Evolutionary conservation across 139 green algal species (phyloP).

Genomic region (Chlamydomonas schloesseri): DNA sequence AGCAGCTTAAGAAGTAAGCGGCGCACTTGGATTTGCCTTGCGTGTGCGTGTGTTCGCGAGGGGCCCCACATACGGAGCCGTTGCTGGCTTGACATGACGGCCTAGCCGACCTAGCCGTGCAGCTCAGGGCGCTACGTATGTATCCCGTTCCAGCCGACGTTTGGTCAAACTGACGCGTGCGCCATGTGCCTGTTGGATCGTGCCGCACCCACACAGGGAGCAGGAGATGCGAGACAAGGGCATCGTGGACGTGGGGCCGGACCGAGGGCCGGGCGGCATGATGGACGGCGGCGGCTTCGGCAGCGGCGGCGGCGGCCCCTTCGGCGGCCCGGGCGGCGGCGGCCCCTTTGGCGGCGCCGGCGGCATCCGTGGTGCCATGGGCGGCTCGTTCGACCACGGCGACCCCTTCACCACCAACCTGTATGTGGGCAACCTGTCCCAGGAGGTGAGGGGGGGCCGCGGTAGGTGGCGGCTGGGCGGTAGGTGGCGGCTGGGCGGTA

Average conservation of each 20-base stretch:
- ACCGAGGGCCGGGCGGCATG: too few species aligned
- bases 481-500: too few species aligned
- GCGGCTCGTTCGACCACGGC: slow-evolving; percentile 66
- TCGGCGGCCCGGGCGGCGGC: neutral
- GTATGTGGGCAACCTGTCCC: slow-evolving; percentile 92
- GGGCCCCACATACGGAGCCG: too few species aligned
- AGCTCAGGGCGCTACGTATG: too few species aligned
- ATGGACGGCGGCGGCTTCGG: neutral
- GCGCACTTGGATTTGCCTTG: neutral
- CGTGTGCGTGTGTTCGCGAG: neutral
- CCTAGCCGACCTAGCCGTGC: too few species aligned
- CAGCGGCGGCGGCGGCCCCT: slow-evolving; percentile 10
- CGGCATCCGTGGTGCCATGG: too few species aligned
- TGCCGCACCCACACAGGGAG: slow-evolving; percentile 88
- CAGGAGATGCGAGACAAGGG: slow-evolving; percentile 81
- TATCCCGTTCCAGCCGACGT: too few species aligned
- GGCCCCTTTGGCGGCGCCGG: slow-evolving; percentile 1
- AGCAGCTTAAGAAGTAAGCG: slow-evolving; percentile 87
- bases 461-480: too few species aligned
- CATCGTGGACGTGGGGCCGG: neutral
- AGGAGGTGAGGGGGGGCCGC: slow-evolving; percentile 56
- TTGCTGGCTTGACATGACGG: too few species aligned
- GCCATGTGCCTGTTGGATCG: too few species aligned
- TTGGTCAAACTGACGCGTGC: too few species aligned
- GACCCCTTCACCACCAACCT: slow-evolving; percentile 95